Base-by-base conservation (phyloP, 2,329 filamentous ascomycete species). In the Aspergillus aculeatinus region DNA sequence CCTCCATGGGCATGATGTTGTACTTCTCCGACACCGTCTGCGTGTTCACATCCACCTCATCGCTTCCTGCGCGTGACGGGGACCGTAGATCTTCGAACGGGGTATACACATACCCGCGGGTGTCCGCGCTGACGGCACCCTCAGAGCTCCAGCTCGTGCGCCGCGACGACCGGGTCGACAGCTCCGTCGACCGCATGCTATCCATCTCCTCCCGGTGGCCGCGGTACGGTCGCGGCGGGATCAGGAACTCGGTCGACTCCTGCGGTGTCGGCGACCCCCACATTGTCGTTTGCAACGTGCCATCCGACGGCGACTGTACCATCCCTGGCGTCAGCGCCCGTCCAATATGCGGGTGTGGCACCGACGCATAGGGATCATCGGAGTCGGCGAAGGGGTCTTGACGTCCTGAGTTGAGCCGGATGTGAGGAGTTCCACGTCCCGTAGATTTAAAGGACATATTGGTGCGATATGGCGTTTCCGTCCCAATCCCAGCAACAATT, bases 1-100 rank as follows among this genome's bases (percentile, higher is more conserved):
- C 87, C 14, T 87, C 84, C 2, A 86, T 87, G 0, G 88, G 87
- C 71, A 85, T 80, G 56, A 91, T 90, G 69, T 89, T 89, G 74
- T 88, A 90, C 73, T 90, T 90, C 69, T 89, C 86, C 16, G 86
- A 86, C 3, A 90, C 88, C 1, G 88, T 90, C 76, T 90, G 87
- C 0, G 87, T 90, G 68, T 89, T 90, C 56, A 89, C 76, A 67
- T 82, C 80, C 21, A 87, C 83, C 27, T 89, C 86, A 50, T 89
- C 85, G 67, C 85, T 89, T n/a, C 81, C 85, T 21, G 83, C 79
- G 62, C 83, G 77, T 53, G 86, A 88, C 2, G 83, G 82, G 12
- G 82, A 80, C 64, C 82, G 77, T 4, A 84, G 86, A 63, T 88
- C 85, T 60, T 85, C 83, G 65, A 87, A 88, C 0, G 85, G 85